These are phyloP conservation scores for Podosphaera xanthii DNA, from an alignment of 2,329 filamentous ascomycete species.

Conservation along the genomic window DNA sequence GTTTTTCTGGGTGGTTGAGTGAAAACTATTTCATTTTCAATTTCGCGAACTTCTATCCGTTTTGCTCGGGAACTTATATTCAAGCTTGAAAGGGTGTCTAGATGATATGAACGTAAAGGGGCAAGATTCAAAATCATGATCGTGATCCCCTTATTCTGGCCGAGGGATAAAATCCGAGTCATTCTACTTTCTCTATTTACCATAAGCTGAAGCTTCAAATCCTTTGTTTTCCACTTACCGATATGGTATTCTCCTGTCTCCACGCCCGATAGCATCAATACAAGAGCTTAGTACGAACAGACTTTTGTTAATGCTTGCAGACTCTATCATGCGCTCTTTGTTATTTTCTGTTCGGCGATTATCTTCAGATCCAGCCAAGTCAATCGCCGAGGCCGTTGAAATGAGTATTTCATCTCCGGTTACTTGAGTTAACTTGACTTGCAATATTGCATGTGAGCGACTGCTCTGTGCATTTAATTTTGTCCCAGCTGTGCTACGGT, in stretches of 20 bases:
- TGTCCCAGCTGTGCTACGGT: conserved; percentile 70
- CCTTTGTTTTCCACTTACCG: conserved; percentile 10
- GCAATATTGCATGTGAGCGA: conserved; percentile 72
- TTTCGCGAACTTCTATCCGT: conserved; percentile 84
- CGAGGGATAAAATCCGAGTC: conserved; percentile 78
- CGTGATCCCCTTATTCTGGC: conserved; percentile 85
- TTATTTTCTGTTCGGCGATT: conserved; percentile 86
- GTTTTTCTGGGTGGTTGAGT: conserved; percentile 43
- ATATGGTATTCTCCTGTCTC: conserved; percentile 64
- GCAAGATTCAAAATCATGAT: conserved; percentile 93
- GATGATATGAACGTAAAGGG: conserved; percentile 74
- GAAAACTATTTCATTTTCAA: conserved; percentile 86
- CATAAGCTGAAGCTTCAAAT: not conserved
- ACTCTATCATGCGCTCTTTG: conserved; percentile 81
- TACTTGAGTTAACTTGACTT: conserved; percentile 66
- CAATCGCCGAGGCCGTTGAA: conserved; percentile 80
- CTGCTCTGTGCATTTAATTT: conserved; percentile 86
- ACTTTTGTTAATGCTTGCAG: conserved; percentile 92
- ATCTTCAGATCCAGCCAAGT: conserved; percentile 86
- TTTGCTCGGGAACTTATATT: conserved; percentile 92
- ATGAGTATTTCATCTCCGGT: conserved; percentile 44
- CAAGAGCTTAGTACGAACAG: conserved; percentile 87
- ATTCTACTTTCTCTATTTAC: conserved; percentile 37
- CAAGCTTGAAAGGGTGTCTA: conserved; percentile 79
- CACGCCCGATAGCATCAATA: conserved; percentile 71